A percentile compares a stretch with the other conserved stretches of the same genome.
These are phyloP conservation scores for Arthromyces matolae DNA, from an alignment of 768 basidiomycete species.

Conservation along the genomic window DNA sequence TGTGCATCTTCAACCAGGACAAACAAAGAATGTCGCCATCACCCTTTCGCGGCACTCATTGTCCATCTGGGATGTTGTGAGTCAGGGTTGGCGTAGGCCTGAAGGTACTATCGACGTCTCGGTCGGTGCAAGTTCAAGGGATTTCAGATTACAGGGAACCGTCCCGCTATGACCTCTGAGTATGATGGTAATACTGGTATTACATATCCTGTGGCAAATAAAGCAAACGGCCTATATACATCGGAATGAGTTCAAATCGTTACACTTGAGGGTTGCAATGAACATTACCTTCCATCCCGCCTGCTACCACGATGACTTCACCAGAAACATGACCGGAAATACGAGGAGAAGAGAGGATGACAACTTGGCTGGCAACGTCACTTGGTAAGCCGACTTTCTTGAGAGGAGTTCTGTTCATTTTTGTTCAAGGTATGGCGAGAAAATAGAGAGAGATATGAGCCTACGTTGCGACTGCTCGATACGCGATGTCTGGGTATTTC, in stretches of 20 bases:
- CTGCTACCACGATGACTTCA: slow-evolving; percentile 66
- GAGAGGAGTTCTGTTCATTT: slow-evolving; percentile 51
- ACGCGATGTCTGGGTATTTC: slow-evolving; percentile 49
- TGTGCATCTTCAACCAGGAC: slow-evolving; percentile 36
- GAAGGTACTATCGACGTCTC: slow-evolving; percentile 49
- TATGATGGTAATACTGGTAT: too few relatives aligned
- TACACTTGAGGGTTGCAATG: neutral
- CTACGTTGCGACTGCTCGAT: slow-evolving; percentile 66
- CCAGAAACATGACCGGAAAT: slow-evolving; percentile 72
- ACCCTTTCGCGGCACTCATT: slow-evolving; percentile 49
- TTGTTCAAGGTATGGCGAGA: neutral
- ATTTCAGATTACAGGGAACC: slow-evolving; percentile 23
- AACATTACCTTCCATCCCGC: slow-evolving; percentile 70
- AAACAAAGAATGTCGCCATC: slow-evolving; percentile 35
- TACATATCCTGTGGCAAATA: slow-evolving; percentile 25
- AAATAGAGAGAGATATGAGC: too few relatives aligned
- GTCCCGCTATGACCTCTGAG: slow-evolving; percentile 5
- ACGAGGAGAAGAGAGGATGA: slow-evolving; percentile 52
- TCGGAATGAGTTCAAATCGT: neutral
- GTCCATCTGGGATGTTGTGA: slow-evolving; percentile 56
- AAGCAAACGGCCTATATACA: slow-evolving; percentile 27
- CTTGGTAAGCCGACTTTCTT: slow-evolving; percentile 61
- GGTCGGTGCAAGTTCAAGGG: slow-evolving; percentile 52
- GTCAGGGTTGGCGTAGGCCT: slow-evolving; percentile 59
- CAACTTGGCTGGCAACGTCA: slow-evolving; percentile 66